These are phyloP conservation scores for Colletotrichum chlorophyti DNA, from an alignment of 2,329 filamentous ascomycete species.

Conservation along the genomic window DNA sequence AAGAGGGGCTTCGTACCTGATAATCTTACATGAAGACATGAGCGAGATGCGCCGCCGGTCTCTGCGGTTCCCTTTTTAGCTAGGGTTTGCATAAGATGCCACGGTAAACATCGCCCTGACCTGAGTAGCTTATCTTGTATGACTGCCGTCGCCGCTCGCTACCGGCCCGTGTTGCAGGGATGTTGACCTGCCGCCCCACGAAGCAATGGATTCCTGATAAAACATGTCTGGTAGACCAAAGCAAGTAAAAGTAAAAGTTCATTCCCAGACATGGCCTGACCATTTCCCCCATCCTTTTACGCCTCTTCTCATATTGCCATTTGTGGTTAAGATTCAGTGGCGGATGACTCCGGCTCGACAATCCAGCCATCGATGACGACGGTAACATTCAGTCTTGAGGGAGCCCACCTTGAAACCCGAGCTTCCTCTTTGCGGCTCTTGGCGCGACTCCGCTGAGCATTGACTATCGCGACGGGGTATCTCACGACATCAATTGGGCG, in stretches of 20 bases:
- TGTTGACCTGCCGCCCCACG: background rate
- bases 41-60: background rate
- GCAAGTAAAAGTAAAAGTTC: too few species aligned
- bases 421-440: conserved; percentile 16
- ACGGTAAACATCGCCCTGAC: too few species aligned
- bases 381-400: background rate
- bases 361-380: background rate
- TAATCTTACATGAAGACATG: too few species aligned
- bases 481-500: background rate
- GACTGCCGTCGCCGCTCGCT: conserved; percentile 6
- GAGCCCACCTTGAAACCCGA: background rate
- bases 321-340: background rate
- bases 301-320: too few species aligned
- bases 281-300: too few species aligned
- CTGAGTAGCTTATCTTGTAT: conserved; percentile 2
- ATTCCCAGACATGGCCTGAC: too few species aligned
- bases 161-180: background rate
- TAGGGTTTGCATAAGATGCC: too few species aligned
- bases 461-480: background rate
- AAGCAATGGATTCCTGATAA: background rate
- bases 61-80: too few species aligned
- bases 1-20: too few species aligned
- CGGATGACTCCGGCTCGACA: background rate
- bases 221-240: too few species aligned
- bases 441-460: conserved; percentile 8